Base-by-base conservation (phyloP, 352 stramenopile species). In the Phytophthora citricola region DNA sequence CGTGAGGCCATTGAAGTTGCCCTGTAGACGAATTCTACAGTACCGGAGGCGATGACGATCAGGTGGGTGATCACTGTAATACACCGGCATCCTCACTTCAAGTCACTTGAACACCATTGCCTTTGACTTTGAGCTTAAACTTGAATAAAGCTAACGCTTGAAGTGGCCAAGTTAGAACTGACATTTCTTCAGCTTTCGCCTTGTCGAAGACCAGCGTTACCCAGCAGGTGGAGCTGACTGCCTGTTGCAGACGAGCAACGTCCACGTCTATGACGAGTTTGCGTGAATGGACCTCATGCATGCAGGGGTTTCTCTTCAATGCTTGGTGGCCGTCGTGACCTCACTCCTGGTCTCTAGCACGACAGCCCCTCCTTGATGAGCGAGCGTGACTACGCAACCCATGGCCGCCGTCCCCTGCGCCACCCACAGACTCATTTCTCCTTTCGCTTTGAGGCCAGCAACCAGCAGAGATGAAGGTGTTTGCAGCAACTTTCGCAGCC, bases 401-500 rank as follows among this genome's bases (percentile, higher is more conserved):
- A 11, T 24, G 26, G 17, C 29, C 31, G 24, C 36, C 34, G 48
- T 10, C 14, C 39, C 29, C 12, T 14, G 4, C 31, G 17, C 36
- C 34, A 54, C 6, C 14, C 39, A 40, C 17, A 15, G 4, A 15
- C 8, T 55, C 53, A 70, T 66, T 71, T 71, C 63, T 57, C 41
- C 17, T 54, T 58, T 55, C 17, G 17, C 48, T 17, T 44, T 14
- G 17, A 14, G 40, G 27, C 12, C 58, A 36, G 54, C 32, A 57
- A 51, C 12, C 38, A 47, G 15, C 1, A 41, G 17, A 4, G 56
- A 84, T 84, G 76, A 84, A 84, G 66, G 27, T 74, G 29, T 66
- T 79, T 22, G 53, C 58, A 38, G 27, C 41, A 24, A 54, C 15
- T 38, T 34, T 60, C 29, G 43, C 69, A 10, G 47, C 63, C 9